Evolutionary conservation across 2,329 filamentous ascomycete genomes (phyloP), one percentile per base, ranked within the genome.

Genomic region (Alternaria sp.): DNA sequence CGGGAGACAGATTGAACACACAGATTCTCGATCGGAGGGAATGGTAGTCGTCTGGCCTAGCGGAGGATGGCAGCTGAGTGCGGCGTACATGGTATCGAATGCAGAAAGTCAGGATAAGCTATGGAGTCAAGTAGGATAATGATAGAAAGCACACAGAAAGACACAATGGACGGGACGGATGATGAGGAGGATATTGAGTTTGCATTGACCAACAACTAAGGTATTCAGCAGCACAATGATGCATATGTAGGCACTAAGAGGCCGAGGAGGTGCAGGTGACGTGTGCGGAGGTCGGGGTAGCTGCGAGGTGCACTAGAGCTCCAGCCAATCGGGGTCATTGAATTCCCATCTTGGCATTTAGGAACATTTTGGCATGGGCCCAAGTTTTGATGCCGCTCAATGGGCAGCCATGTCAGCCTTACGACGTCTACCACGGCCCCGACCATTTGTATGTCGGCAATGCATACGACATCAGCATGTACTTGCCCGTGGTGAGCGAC

Each of bases 41-140:
- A 92, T 74, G 52, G 87, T 84, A 2, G 92, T 93, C 23, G 91
- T 86, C 75, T 94, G 91, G 2, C 90, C 92, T 55, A 97, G 80
- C 1, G 93, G 88, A 12, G 94, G 94, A 72, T 89, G 90, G 63
- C 85, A 88, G 6, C 84, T 85, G 13, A 91, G 78, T 65, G 84
- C 83, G 21, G 86, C 84, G 73, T 85, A 86, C 79, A 86, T 84
- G 55, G 57, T 64, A 63, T 59, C 23, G 47, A 55, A 53, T 32
- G 45, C 19, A 15, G 49, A 40, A 28, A 54, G 55, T 44, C 19
- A 32, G 19, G 49, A 43, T 21, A 23, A 53, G 56, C 50, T 51
- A 53, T 15, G 53, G 23, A 32, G 23, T 47, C 13, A 63, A 53
- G 25, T 30, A 63, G 57, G 25, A 32, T 49, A 51, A 36, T 23